phyloP scores from a whole-genome alignment of 352 stramenopile genomes.

The Pythium periplocum region DNA sequence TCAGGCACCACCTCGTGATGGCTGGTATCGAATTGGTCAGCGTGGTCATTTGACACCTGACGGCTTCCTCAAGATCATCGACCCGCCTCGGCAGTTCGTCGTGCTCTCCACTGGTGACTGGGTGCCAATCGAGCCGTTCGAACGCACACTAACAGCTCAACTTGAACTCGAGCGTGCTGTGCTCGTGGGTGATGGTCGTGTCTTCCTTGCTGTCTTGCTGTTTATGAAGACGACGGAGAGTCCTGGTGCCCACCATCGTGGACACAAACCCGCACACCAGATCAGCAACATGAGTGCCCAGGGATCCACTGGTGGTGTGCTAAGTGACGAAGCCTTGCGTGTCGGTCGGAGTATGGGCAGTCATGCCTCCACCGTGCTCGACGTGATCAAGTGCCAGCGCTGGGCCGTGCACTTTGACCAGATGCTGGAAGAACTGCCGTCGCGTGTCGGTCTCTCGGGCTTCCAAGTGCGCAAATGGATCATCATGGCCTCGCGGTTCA shows the following conservation, averaged over 20 bases:
- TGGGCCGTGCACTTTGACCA: slow-evolving; percentile 77
- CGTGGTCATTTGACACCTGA: slow-evolving; percentile 60
- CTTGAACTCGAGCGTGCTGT: slow-evolving; percentile 63
- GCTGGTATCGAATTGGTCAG: slow-evolving; percentile 54
- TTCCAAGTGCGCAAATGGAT: slow-evolving; percentile 78
- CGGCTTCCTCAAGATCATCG: slow-evolving; percentile 68
- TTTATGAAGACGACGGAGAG: slow-evolving; percentile 21
- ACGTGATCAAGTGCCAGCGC: slow-evolving; percentile 60
- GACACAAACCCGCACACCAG: slow-evolving; percentile 15
- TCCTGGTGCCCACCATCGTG: neutral
- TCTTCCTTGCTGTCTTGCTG: slow-evolving; percentile 70
- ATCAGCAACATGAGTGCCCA: slow-evolving; percentile 10
- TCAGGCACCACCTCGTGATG: slow-evolving; percentile 18
- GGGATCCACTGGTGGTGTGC: slow-evolving; percentile 1
- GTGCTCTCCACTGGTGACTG: slow-evolving; percentile 73
- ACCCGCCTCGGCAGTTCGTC: slow-evolving; percentile 55
- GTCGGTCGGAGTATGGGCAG: slow-evolving; percentile 18
- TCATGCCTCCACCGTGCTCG: slow-evolving; percentile 35
- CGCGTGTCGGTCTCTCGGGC: slow-evolving; percentile 44
- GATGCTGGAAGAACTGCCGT: slow-evolving; percentile 43
- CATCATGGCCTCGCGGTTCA: slow-evolving; percentile 62
- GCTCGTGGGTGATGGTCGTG: slow-evolving; percentile 58
- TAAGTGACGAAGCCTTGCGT: slow-evolving; percentile 42
- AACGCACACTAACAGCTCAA: slow-evolving; percentile 41
- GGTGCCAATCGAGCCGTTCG: slow-evolving; percentile 59